Conservation (phyloP, 139 green algal species). For the Chlorella sp. region DNA sequence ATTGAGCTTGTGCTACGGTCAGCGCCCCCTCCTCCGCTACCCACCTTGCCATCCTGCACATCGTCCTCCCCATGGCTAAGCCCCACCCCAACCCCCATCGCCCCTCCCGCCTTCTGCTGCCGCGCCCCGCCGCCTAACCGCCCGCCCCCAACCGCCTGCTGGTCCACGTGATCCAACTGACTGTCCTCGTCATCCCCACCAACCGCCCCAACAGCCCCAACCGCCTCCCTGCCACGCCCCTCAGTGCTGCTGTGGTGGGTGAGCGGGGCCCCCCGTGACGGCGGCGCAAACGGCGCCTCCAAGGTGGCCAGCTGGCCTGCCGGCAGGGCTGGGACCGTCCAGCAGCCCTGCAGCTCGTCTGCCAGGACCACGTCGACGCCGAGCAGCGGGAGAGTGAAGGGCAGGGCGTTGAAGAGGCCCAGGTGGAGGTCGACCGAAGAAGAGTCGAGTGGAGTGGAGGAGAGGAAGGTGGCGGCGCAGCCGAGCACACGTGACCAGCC, state of each 20-base stretch:
- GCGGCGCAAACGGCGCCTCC: neutral
- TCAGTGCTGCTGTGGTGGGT: neutral
- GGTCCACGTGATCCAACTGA: neutral
- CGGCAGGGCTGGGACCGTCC: neutral
- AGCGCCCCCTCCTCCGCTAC: too few relatives aligned
- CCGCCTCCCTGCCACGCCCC: neutral
- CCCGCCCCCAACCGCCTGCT: too few relatives aligned
- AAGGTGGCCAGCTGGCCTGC: too few relatives aligned
- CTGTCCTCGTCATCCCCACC: too few relatives aligned
- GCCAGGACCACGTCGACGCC: neutral
- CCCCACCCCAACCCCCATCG: too few relatives aligned
- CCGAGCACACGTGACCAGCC: constrained; percentile 28
- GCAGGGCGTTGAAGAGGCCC: constrained; percentile 22
- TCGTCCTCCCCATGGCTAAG: too few relatives aligned
- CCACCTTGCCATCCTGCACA: too few relatives aligned
- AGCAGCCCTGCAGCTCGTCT: neutral
- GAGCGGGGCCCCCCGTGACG: neutral
- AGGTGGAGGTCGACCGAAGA: constrained; percentile 17
- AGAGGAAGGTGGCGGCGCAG: constrained; percentile 19
- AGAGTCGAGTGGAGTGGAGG: constrained; percentile 7
- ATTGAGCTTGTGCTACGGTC: too few relatives aligned
- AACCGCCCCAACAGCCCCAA: too few relatives aligned
- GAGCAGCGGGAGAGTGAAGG: constrained; percentile 20
- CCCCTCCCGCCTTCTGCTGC: too few relatives aligned
- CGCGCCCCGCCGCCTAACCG: too few relatives aligned